Evolutionary conservation across 2,329 filamentous ascomycete species (phyloP).

Genomic region (Bipolaris bicolor): DNA sequence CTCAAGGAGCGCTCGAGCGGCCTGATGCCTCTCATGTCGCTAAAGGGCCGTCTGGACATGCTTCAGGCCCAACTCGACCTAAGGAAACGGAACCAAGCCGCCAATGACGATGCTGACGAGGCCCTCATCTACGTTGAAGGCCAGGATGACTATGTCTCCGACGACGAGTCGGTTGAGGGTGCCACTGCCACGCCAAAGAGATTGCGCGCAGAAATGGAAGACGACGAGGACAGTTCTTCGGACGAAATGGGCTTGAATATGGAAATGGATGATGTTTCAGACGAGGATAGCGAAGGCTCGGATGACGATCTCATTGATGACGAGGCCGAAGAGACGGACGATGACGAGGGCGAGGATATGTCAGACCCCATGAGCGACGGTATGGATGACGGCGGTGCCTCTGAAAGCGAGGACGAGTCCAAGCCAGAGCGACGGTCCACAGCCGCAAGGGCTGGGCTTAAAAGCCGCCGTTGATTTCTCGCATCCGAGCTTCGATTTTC

Average conservation of each 20-base stretch:
- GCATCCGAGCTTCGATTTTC: slow-evolving; percentile 4
- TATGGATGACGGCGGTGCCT: slow-evolving; percentile 52
- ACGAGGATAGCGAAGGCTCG: slow-evolving; percentile 52
- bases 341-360: slow-evolving; percentile 55
- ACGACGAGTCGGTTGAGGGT: slow-evolving; percentile 54
- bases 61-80: slow-evolving; percentile 87
- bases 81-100: slow-evolving; percentile 69
- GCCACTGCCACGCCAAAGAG: slow-evolving; percentile 32
- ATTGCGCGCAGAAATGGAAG: slow-evolving; percentile 30
- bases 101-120: slow-evolving; percentile 69
- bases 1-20: slow-evolving; percentile 85
- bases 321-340: slow-evolving; percentile 58
- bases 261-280: slow-evolving; percentile 49
- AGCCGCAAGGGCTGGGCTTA: slow-evolving; percentile 38
- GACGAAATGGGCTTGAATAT: slow-evolving; percentile 64
- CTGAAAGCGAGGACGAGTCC: slow-evolving; percentile 53
- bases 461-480: slow-evolving; percentile 33
- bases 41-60: slow-evolving; percentile 97
- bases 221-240: slow-evolving; percentile 53
- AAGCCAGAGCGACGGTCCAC: slow-evolving; percentile 45
- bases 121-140: slow-evolving; percentile 87
- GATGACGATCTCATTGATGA: slow-evolving; percentile 58
- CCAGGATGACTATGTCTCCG: slow-evolving; percentile 65
- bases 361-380: slow-evolving; percentile 56
- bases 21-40: slow-evolving; percentile 78